Percentiles rank a stretch among this genome's conserved stretches.
These are phyloP conservation scores for Jamesozyma piceae DNA, from an alignment of 805 yeast genomes.

Conservation along the genomic window DNA sequence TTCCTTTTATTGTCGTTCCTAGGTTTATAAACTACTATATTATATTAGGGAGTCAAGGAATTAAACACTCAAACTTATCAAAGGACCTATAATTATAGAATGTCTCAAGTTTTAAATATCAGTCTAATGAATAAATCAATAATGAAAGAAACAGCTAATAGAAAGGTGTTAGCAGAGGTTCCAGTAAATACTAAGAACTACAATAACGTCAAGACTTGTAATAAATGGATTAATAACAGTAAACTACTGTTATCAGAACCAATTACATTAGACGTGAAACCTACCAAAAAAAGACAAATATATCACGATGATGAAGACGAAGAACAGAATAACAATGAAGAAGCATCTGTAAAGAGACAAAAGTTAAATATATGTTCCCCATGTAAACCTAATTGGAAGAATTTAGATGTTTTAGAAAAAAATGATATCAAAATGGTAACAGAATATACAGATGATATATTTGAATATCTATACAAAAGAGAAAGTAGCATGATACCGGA, in stretches of 20 bases:
- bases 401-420: not conserved
- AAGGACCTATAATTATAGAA: not conserved
- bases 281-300: not conserved
- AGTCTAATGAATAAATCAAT: not conserved
- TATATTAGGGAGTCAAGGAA: too few relatives aligned
- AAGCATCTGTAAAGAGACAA: not conserved
- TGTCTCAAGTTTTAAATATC: not conserved
- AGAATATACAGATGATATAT: conserved; percentile 82
- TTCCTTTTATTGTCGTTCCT: not conserved
- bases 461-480: conserved; percentile 57
- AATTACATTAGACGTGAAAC: not conserved
- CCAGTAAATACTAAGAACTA: conserved; percentile 3
- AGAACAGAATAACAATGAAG: not conserved
- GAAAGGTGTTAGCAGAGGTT: conserved; percentile 11
- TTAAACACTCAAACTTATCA: too few relatives aligned
- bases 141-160: conserved; percentile 1
- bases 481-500: conserved; percentile 64
- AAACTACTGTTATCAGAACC: not conserved
- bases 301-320: not conserved
- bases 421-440: conserved; percentile 76
- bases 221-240: not conserved
- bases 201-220: conserved; percentile 36
- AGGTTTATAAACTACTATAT: not conserved
- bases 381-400: not conserved
- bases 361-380: not conserved